Evolutionary conservation across 2,329 filamentous ascomycete species (phyloP).

Genomic region (Colletotrichum sp.): DNA sequence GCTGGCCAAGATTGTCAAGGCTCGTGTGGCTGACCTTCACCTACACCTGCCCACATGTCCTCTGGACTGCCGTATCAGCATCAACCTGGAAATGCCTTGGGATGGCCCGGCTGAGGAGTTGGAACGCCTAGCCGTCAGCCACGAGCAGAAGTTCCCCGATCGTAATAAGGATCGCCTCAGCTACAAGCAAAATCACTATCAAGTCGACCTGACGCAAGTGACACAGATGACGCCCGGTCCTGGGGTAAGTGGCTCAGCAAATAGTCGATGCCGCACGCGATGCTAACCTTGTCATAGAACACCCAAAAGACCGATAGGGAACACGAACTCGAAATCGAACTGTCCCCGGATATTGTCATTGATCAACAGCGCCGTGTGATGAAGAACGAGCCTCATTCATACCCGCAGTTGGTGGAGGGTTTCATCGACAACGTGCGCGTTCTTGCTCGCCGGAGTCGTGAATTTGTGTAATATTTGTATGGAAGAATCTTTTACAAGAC

Average conservation of each 20-base stretch:
- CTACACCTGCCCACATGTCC: constrained; percentile 77
- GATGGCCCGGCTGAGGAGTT: constrained; percentile 69
- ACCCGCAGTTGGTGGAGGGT: constrained; percentile 72
- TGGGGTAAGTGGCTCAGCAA: constrained; percentile 36
- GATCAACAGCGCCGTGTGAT: constrained; percentile 67
- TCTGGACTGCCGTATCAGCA: constrained; percentile 91
- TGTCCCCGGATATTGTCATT: constrained; percentile 67
- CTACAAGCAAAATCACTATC: constrained; percentile 86
- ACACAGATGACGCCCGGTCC: constrained; percentile 49
- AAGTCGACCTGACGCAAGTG: constrained; percentile 93
- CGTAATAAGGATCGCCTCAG: constrained; percentile 90
- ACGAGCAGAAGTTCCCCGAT: constrained; percentile 53
- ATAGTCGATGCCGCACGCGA: background rate
- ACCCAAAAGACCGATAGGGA: constrained; percentile 61
- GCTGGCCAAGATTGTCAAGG: constrained; percentile 88
- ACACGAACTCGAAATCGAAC: constrained; percentile 82
- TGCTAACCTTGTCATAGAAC: constrained; percentile 33
- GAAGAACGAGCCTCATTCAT: constrained; percentile 59
- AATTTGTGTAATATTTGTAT: constrained; percentile 28
- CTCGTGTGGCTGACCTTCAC: constrained; percentile 86
- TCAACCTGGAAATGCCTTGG: constrained; percentile 93
- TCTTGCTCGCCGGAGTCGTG: constrained; percentile 51
- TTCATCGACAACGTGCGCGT: constrained; percentile 76
- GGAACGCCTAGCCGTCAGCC: constrained; percentile 41
- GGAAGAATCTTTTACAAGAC: background rate